These are phyloP conservation scores for Cladophialophora chaetospira DNA, from an alignment of 2,329 filamentous ascomycete species.

Conservation along the genomic window DNA sequence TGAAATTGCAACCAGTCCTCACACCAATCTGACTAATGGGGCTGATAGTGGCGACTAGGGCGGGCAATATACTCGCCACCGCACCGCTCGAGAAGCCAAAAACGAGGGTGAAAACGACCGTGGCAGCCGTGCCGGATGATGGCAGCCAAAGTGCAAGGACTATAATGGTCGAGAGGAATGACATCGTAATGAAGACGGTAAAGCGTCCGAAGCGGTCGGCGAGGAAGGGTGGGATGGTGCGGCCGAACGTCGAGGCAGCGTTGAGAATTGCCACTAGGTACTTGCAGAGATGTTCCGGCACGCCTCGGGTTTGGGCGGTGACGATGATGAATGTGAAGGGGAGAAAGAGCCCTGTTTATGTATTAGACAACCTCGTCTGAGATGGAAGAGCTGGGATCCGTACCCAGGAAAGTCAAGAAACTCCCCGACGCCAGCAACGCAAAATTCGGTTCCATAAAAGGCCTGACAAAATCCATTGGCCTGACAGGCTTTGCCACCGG, in stretches of 20 bases:
- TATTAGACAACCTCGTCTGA: not conserved
- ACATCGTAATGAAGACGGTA: conserved; percentile 40
- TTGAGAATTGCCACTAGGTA: conserved; percentile 61
- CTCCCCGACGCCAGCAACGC: conserved; percentile 31
- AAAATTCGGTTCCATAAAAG: conserved; percentile 35
- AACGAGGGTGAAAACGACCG: conserved; percentile 64
- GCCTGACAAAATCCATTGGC: conserved; percentile 36
- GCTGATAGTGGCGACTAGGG: conserved; percentile 69
- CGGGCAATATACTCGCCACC: conserved; percentile 64
- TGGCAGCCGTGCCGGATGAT: conserved; percentile 54
- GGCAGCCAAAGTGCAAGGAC: conserved; percentile 61
- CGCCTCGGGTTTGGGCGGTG: conserved; percentile 46
- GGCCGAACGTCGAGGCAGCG: conserved; percentile 43
- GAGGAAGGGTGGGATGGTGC: conserved; percentile 38
- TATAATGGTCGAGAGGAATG: conserved; percentile 45
- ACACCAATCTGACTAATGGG: conserved; percentile 70
- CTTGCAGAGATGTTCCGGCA: conserved; percentile 50
- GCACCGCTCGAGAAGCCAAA: conserved; percentile 72
- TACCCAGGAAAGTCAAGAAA: conserved; percentile 50
- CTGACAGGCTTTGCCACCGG: conserved; percentile 40
- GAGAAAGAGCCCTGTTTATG: conserved; percentile 37
- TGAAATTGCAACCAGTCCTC: conserved; percentile 65
- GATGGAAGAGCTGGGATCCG: conserved; percentile 19
- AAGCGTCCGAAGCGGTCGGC: conserved; percentile 37
- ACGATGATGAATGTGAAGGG: conserved; percentile 35